Evolutionary conservation across 2,329 filamentous ascomycete genomes (phyloP).

Genomic region (Fusarium ramigenum): DNA sequence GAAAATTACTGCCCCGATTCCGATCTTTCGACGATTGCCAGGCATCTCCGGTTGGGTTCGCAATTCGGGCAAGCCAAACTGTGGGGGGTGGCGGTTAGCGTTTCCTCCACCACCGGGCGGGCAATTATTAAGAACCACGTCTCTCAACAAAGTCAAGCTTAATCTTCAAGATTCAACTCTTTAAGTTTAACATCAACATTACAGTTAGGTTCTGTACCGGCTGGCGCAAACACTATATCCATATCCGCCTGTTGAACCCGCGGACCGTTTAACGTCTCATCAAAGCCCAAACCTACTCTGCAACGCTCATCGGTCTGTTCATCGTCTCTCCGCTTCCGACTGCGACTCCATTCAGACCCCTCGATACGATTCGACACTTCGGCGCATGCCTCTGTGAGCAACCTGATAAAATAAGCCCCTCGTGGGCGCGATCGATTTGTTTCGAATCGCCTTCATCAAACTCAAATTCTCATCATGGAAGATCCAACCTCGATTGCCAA

Average conservation of each 20-base stretch:
- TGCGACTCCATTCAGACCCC: slow-evolving; percentile 18
- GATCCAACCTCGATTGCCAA: slow-evolving; percentile 35
- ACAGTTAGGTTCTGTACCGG: not conserved
- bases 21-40: not conserved
- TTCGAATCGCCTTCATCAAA: slow-evolving; percentile 30
- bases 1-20: slow-evolving; percentile 24
- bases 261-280: not conserved
- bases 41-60: slow-evolving; percentile 10
- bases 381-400: slow-evolving; percentile 36
- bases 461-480: slow-evolving; percentile 37
- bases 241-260: not conserved
- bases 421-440: slow-evolving; percentile 40
- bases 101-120: slow-evolving; percentile 20
- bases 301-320: not conserved
- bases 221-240: not conserved
- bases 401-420: slow-evolving; percentile 41
- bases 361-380: slow-evolving; percentile 12
- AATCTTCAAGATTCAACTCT: slow-evolving; percentile 1
- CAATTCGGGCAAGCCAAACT: slow-evolving; percentile 12
- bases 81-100: slow-evolving; percentile 38
- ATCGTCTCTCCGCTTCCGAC: not conserved
- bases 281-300: not conserved
- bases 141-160: slow-evolving; percentile 37
- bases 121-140: slow-evolving; percentile 39
- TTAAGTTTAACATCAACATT: not conserved